A percentile compares a stretch with the other conserved stretches of the same genome.
These are phyloP conservation scores for Circinella minor DNA, from an alignment of 371 early-diverging fungal genomes.

Conservation along the genomic window DNA sequence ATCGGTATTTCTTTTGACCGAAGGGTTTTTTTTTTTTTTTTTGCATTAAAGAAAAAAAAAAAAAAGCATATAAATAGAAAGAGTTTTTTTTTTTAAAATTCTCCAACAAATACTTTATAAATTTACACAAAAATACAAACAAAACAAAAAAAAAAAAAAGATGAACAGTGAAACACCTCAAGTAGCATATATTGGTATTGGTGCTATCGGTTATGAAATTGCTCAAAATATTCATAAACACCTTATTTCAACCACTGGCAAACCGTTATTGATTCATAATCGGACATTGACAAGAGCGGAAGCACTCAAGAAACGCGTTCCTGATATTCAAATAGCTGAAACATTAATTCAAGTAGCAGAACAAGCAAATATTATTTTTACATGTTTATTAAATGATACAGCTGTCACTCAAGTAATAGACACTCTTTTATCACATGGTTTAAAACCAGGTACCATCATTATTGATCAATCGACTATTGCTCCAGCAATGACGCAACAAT, in stretches of 20 bases:
- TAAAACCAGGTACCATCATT: slow-evolving; percentile 35
- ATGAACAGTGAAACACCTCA: slow-evolving; percentile 19
- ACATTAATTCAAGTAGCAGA: slow-evolving; percentile 36
- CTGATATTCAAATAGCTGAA: slow-evolving; percentile 31
- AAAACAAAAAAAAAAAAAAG: neutral
- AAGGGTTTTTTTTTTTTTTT: neutral
- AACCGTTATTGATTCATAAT: slow-evolving; percentile 53
- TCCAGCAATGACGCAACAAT: slow-evolving; percentile 23
- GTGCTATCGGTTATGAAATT: slow-evolving; percentile 58
- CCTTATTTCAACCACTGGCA: slow-evolving; percentile 19
- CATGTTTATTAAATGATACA: slow-evolving; percentile 54
- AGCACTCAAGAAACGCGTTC: slow-evolving; percentile 24
- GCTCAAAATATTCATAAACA: slow-evolving; percentile 42
- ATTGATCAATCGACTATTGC: slow-evolving; percentile 51
- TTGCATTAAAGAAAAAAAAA: neutral
- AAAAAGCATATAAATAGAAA: neutral
- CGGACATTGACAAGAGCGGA: slow-evolving; percentile 52
- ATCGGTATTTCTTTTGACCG: too few relatives aligned
- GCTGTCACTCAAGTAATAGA: slow-evolving; percentile 37
- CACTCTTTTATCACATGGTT: slow-evolving; percentile 18
- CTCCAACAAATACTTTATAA: too few relatives aligned
- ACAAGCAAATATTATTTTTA: slow-evolving; percentile 50
- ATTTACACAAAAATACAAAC: too few relatives aligned
- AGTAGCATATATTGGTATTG: slow-evolving; percentile 61
- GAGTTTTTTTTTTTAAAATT: too few relatives aligned